Base-by-base conservation (phyloP, 805 yeast species). In the Yamadazyma olivae region DNA sequence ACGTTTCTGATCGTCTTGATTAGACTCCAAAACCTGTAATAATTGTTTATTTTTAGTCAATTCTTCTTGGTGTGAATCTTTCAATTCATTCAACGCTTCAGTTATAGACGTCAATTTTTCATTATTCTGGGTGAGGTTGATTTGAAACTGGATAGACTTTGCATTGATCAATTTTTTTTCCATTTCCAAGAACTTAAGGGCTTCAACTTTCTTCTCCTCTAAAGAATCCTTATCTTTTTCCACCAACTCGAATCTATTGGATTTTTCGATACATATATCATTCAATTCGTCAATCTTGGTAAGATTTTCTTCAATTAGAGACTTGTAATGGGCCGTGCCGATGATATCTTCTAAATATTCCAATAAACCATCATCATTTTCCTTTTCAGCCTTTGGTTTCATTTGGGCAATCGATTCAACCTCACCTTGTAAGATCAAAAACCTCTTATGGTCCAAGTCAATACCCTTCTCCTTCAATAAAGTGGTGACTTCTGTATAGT, bases 361-460 rank as follows among this genome's bases (percentile, higher is more conserved):
- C 26, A 93, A 62, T 18, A 93, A 67, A 0, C 99, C 99, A 55
- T 93, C 98, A 50, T 91, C 98, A 45, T 79, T 79, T 35, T 87
- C 95, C 33, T 71, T 77, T 51, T 93, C 97, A 0, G 97, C 98
- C 53, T 91, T 93, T 8, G 99, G 85, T 55, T 91, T 91, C 99
- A 93, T 95, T 57, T 93, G 97, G 0, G 99, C 97, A 53, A 93
- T 93, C 46, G 90, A 83, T 64, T 93, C 99, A 28, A 93, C 99
- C 57, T 93, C 99, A 56, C 99, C 99, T 62, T 93, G 99, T 30
- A 93, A 67, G 54, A 93, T 95, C 49, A 93, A 71, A 51, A 93
- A 93, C 49, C 99, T 72, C 55, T 93, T 93, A 59, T 93, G 99
- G 48, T 90, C 95, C 43, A 93, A 70, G 59, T 93, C 99, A 40